Evolutionary conservation across 169 alveolate genomes (phyloP), one percentile per base, ranked within the genome.

Genomic region (Eimeria brunetti): DNA sequence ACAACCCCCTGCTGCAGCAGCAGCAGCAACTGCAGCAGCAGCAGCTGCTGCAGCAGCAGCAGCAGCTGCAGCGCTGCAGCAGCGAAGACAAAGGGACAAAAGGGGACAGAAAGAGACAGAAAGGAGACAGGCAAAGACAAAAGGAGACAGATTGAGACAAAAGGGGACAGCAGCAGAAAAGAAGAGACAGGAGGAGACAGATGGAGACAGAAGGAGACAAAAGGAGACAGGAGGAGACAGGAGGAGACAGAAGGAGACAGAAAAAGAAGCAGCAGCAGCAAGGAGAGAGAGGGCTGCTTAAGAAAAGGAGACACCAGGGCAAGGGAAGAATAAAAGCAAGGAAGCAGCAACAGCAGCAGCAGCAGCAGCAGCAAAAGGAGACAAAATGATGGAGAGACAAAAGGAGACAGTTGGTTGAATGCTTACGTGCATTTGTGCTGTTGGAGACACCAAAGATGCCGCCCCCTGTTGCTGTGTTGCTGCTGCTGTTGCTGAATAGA

Each of bases 401-500:
- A 14, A 69, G 20, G 80, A 69, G 80, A n/a, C 80, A 69, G 41
- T 36, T 20, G 80, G n/a, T 14, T 69, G 36, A n/a, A n/a, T n/a
- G 36, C 90, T 53, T 30, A 81, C 90, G 51, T 49, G 90, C 90
- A 81, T 81, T 81, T 27, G 90, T 53, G 75, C 90, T 81, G 53
- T n/a, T 81, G 49, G 90, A 81, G 46, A 56, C 90, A 33, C 90
- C 90, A 18, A 81, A 81, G 73, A 81, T 44, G 20, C 94, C 94
- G 38, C 85, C 80, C 12, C 67, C 56, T 58, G 95, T 8, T 8
- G 56, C 78, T 46, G 95, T 27, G 38, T 64, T 44, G 60, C 58
- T 41, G 81, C 53, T 73, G 91, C 62, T 60, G 91, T 86, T 78
- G 46, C 95, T 91, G 38, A 91, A 91, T n/a, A 91, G 91, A 18